These are phyloP conservation scores for Cytospora piceae DNA, from an alignment of 2,329 filamentous ascomycete species.

Conservation along the genomic window DNA sequence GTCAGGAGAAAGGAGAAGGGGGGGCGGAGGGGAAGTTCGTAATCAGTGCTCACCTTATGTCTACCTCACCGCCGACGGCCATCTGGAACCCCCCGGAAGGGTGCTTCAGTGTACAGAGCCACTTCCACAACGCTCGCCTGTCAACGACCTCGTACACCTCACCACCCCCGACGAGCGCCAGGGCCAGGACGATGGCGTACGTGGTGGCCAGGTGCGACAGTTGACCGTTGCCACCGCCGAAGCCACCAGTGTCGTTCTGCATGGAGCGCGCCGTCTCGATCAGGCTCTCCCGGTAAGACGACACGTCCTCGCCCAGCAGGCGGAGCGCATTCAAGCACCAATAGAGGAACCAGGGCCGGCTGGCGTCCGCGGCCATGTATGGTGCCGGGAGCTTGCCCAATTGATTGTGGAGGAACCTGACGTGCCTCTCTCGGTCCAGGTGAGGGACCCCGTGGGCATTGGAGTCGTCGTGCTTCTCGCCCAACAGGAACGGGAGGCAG, in stretches of 20 bases:
- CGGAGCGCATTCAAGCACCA: constrained; percentile 81
- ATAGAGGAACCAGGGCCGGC: constrained; percentile 91
- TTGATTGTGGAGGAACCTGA: constrained; percentile 63
- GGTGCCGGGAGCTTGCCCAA: constrained; percentile 66
- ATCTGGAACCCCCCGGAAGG: constrained; percentile 88
- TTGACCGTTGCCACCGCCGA: constrained; percentile 93
- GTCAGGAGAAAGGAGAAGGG: not conserved
- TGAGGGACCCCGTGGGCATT: constrained; percentile 76
- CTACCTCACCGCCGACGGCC: constrained; percentile 84
- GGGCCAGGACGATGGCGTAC: constrained; percentile 80
- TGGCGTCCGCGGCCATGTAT: constrained; percentile 80
- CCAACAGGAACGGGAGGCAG: constrained; percentile 71
- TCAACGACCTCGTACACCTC: constrained; percentile 77
- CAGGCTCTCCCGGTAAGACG: constrained; percentile 69
- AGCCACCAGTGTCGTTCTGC: constrained; percentile 83
- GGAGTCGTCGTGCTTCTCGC: constrained; percentile 53
- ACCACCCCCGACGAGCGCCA: constrained; percentile 77
- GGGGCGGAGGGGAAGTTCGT: not conserved
- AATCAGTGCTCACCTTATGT: constrained; percentile 68
- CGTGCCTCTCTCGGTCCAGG: constrained; percentile 67
- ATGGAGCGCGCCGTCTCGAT: constrained; percentile 76
- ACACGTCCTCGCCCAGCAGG: constrained; percentile 75
- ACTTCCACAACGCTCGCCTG: constrained; percentile 85
- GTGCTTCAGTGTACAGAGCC: constrained; percentile 86
- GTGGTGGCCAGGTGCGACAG: constrained; percentile 85